Evolutionary conservation across 164 flowering plant species (phyloP), one percentile per base, ranked within the genome.

Genomic region (Sextonia rubra): DNA sequence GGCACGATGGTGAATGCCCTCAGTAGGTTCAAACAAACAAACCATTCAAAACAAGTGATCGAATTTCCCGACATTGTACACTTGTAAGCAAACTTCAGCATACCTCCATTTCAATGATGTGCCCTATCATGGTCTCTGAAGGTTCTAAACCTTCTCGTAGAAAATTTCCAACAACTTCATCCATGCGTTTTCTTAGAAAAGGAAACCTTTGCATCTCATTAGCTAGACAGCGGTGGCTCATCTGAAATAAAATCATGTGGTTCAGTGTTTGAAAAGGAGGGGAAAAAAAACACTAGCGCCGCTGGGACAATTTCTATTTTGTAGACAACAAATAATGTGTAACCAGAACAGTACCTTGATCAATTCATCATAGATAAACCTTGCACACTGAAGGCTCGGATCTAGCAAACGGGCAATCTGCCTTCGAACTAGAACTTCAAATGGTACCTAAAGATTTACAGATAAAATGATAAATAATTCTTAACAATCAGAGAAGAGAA

Each of bases 41-140:
- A 27, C 37, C 37, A 64, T 64, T 64, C 27, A 27, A 64, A 27
- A 18, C 23, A 29, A 17, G 47, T 29, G 3, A 14, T 15, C 1
- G 4, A 66, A 66, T 9, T 66, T 22, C 52, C 24, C n/a, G 12
- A 37, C 24, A 66, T 44, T n/a, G 24, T 9, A 15, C 58, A 15
- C 32, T n/a, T 25, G 2, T 58, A 24, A 58, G 15, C 26, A 69
- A 37, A 47, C 7, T 11, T 52, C 47, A 70, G n/a, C 72, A 70
- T 83, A 94, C 99, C 99, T 94, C 99, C 97, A 92, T 94, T 80
- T 90, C 97, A 76, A 94, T 88, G 62, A 92, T 86, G 83, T 94
- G 95, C 6, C 90, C 89, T 68, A 94, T 92, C 96, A 95, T 93
- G 71, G 87, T 90, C 82, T 92, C 91, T 1, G 97, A 85, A 52